phyloP scores from a whole-genome alignment of 2,329 filamentous ascomycete genomes.

The Eurotiales sp. region DNA sequence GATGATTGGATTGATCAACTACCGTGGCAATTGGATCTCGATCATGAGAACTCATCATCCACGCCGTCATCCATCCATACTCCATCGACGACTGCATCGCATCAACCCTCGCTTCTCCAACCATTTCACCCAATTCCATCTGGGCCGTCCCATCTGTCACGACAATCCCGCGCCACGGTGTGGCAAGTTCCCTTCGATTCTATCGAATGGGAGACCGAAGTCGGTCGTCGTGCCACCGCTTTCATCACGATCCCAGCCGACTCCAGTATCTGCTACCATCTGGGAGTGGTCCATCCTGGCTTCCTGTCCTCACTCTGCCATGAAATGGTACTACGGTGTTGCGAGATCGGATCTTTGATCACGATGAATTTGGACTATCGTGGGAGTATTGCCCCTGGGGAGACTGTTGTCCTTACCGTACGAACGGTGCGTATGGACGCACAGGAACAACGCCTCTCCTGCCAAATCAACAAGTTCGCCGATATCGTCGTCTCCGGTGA shows the following conservation, averaged over 20 bases:
- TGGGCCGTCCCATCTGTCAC: not conserved
- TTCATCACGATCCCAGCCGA: not conserved
- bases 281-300: not conserved
- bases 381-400: no score
- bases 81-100: no score
- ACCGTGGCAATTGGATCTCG: no score
- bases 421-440: no score
- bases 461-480: no score
- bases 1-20: no score
- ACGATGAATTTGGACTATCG: no score
- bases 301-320: not conserved
- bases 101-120: not conserved
- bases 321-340: not conserved
- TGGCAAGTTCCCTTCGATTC: not conserved
- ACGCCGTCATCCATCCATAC: no score
- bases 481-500: no score
- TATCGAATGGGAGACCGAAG: not conserved
- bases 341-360: not conserved
- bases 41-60: no score
- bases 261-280: not conserved
- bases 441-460: no score
- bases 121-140: not conserved
- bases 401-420: no score
- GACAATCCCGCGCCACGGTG: not conserved
- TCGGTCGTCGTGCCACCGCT: not conserved